Evolutionary conservation across 139 green algal species (phyloP).

Genomic region (Asterochloris sp.): DNA sequence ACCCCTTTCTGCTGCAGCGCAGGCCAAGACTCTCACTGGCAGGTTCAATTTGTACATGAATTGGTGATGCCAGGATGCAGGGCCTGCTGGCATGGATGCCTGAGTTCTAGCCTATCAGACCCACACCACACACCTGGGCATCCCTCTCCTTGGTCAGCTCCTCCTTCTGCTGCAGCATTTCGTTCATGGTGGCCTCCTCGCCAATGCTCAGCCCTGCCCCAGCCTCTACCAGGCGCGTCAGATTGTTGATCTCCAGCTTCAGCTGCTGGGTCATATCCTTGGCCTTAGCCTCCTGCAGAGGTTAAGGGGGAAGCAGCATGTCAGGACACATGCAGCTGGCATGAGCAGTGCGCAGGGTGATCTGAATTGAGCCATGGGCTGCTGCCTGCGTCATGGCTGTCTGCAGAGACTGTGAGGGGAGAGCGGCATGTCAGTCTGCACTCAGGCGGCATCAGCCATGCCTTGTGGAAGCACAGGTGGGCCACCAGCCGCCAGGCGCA

Average conservation of each 20-base stretch:
- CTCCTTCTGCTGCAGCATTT: slow-evolving; percentile 78
- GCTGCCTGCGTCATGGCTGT: too few relatives aligned
- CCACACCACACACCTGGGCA: slow-evolving; percentile 38
- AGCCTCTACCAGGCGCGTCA: slow-evolving; percentile 78
- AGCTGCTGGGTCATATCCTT: slow-evolving; percentile 83
- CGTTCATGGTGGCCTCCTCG: slow-evolving; percentile 76
- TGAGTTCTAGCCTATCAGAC: too few relatives aligned
- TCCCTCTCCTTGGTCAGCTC: slow-evolving; percentile 75
- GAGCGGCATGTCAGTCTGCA: too few relatives aligned
- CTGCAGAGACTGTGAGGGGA: too few relatives aligned
- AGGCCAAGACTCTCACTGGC: not conserved
- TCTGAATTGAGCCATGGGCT: too few relatives aligned
- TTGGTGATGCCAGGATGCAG: not conserved
- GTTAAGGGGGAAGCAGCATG: too few relatives aligned
- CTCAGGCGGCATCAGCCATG: too few relatives aligned
- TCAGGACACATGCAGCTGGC: too few relatives aligned
- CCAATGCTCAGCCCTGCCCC: slow-evolving; percentile 68
- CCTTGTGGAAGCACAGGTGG: too few relatives aligned
- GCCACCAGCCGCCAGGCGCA: too few relatives aligned
- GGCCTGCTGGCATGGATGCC: too few relatives aligned
- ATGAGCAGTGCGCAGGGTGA: too few relatives aligned
- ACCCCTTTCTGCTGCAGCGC: not conserved
- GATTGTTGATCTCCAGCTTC: slow-evolving; percentile 83
- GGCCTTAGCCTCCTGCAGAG: slow-evolving; percentile 65
- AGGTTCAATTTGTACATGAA: not conserved